Percentiles rank a stretch among this genome's conserved stretches.
phyloP scores from a whole-genome alignment of 2,329 filamentous ascomycete genomes.

The Periconia sp. region DNA sequence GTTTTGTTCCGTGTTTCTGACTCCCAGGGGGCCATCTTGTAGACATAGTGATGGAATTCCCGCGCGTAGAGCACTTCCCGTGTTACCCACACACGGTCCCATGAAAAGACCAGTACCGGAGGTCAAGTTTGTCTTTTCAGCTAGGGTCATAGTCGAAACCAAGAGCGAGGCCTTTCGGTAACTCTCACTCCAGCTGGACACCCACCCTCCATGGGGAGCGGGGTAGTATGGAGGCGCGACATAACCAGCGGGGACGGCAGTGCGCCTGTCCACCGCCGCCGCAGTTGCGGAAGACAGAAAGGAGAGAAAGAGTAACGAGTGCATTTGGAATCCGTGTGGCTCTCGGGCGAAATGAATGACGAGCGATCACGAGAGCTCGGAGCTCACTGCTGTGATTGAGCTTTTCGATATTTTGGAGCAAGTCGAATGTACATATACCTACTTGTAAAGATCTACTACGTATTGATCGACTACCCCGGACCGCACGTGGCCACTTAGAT shows the following conservation, averaged over 20 bases:
- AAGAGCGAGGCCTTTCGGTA: slow-evolving; percentile 69
- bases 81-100: slow-evolving; percentile 74
- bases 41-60: slow-evolving; percentile 66
- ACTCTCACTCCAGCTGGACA: slow-evolving; percentile 66
- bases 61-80: slow-evolving; percentile 68
- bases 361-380: slow-evolving; percentile 8
- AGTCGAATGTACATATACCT: slow-evolving; percentile 2
- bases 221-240: slow-evolving; percentile 67
- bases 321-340: slow-evolving; percentile 14
- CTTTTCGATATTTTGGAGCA: not conserved
- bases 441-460: not conserved
- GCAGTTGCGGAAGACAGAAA: slow-evolving; percentile 21
- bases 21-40: slow-evolving; percentile 70
- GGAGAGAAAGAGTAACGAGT: slow-evolving; percentile 22
- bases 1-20: slow-evolving; percentile 72
- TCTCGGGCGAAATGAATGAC: slow-evolving; percentile 1
- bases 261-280: slow-evolving; percentile 32
- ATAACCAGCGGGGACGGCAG: slow-evolving; percentile 37
- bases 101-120: slow-evolving; percentile 71
- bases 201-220: slow-evolving; percentile 71
- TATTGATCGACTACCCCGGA: not conserved
- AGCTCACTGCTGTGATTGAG: not conserved
- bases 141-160: slow-evolving; percentile 75
- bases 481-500: not conserved
- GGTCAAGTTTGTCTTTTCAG: slow-evolving; percentile 79